A percentile compares a stretch with the other conserved stretches of the same genome.
These are phyloP conservation scores for Plectranthus barbatus DNA, from an alignment of 257 asterid genomes.

Conservation along the genomic window DNA sequence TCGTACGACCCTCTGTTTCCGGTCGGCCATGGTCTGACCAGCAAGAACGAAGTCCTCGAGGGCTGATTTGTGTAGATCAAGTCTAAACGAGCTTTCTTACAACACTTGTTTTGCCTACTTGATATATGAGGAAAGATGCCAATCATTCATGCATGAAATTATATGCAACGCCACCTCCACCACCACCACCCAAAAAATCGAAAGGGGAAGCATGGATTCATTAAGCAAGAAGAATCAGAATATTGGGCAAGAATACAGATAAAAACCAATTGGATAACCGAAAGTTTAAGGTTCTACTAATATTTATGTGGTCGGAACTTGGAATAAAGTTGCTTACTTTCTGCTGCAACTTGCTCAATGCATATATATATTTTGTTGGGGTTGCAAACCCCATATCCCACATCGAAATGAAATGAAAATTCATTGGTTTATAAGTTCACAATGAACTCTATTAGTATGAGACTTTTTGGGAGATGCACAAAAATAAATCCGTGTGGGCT, in stretches of 20 bases:
- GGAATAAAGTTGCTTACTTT: slow-evolving; percentile 24
- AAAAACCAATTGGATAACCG: slow-evolving; percentile 20
- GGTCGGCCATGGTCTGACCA: slow-evolving; percentile 58
- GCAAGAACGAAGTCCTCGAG: slow-evolving; percentile 31
- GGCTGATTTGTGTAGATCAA: not conserved
- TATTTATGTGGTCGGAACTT: slow-evolving; percentile 17
- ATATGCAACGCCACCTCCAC: not conserved
- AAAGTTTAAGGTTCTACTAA: slow-evolving; percentile 16
- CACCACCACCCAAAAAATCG: not conserved
- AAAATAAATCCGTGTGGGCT: no score
- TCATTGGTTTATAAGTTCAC: no score
- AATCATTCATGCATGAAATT: not conserved
- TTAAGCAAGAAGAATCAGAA: slow-evolving; percentile 21
- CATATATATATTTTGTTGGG: no score
- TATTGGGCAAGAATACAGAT: slow-evolving; percentile 17
- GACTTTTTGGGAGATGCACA: no score
- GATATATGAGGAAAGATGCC: slow-evolving; percentile 2
- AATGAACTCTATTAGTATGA: no score
- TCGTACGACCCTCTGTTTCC: slow-evolving; percentile 55
- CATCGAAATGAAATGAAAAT: no score
- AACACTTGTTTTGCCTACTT: not conserved
- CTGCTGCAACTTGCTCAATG: slow-evolving; percentile 18
- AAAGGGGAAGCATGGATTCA: slow-evolving; percentile 9
- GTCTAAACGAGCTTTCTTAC: not conserved
- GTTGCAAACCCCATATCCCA: no score